A percentile compares a stretch with the other conserved stretches of the same genome.
Conservation (phyloP, 345 rosid species). For the Trapa incisa region DNA sequence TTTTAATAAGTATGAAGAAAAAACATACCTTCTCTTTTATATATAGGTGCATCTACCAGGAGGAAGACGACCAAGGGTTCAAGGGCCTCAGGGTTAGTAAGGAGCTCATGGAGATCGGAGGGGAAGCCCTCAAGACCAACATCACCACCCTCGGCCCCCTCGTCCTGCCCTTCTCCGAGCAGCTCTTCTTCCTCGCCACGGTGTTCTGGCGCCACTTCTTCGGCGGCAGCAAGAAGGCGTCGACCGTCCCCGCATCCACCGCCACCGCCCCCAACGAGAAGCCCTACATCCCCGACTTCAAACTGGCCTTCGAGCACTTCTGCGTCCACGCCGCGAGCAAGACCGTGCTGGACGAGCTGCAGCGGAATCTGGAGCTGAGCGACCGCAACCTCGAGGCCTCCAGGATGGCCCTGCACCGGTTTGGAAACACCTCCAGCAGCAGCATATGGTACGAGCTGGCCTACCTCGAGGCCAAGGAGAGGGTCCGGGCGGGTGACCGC, state of each 20-base stretch:
- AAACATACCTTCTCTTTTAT: no score
- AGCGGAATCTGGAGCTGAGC: slow-evolving; percentile 69
- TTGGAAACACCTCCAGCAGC: slow-evolving; percentile 88
- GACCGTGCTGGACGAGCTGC: slow-evolving; percentile 70
- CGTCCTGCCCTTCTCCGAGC: slow-evolving; percentile 90
- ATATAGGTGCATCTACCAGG: slow-evolving; percentile 65
- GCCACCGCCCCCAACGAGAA: slow-evolving; percentile 11
- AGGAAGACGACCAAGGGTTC: slow-evolving; percentile 67
- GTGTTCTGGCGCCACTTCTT: slow-evolving; percentile 38
- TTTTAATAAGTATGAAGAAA: no score
- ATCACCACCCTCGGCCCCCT: slow-evolving; percentile 92
- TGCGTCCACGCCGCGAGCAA: slow-evolving; percentile 85
- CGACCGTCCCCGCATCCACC: no score
- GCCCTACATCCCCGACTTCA: slow-evolving; percentile 92
- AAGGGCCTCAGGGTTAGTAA: slow-evolving; percentile 73
- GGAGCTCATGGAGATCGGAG: slow-evolving; percentile 75
- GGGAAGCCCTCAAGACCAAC: slow-evolving; percentile 88
- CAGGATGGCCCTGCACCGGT: slow-evolving; percentile 73
- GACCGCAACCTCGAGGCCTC: slow-evolving; percentile 75
- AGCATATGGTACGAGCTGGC: slow-evolving; percentile 89
- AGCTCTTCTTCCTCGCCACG: slow-evolving; percentile 65
- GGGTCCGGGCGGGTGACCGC: slow-evolving; percentile 60
- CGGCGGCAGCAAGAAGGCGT: slow-evolving; percentile 3
- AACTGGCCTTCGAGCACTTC: slow-evolving; percentile 89
- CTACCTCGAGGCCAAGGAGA: slow-evolving; percentile 79